Base-by-base conservation (phyloP, 148 eudicot species). In the Fagopyrum esculentum region DNA sequence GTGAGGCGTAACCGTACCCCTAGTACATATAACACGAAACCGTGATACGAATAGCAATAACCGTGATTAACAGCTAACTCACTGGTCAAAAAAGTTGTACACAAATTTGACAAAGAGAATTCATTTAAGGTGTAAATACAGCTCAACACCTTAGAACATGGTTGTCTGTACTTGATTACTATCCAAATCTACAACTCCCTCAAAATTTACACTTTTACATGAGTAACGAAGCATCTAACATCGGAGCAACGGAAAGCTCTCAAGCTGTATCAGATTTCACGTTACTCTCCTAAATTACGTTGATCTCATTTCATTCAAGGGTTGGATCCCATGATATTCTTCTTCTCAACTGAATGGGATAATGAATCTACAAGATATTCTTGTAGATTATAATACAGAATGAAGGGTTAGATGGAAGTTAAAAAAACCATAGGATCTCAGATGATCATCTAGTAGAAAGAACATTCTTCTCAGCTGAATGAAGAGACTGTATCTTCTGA, bases 401-500 rank as follows among this genome's bases (percentile, higher is more conserved):
- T 2, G 11, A 49, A 49, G 52, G 52, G 52, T 49, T 49, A 49
- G 52, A 49, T 49, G 52, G 52, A 5, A 7, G 13, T 8, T 12
- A 35, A 35, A 49, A 49, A 2, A 12, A 49, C 52, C 12, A 59
- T 59, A 15, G 22, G 8, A 55, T n/a, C 8, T 55, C 22, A 4
- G 0, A 30, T 57, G 8, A 11, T 17, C 12, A 61, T 82, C 83
- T 85, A 85, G 78, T 77, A 78, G 63, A 9, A 29, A 63, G 5
- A 5, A 11, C 6, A 11, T 30, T 30, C 16, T 12, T 30, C 3
- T 30, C 6, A 63, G 2, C 46, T n/a, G 19, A 66, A 66, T 66
- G 71, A 66, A 66, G 71, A 66, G 13, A 40, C 17, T 82, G 80
- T 78, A 78, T 81, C 79, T 85, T 85, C 82, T 82, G 85, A 82